Conservation (phyloP, 1,284 basidiomycete genomes). For the Phlebopus sp. region DNA sequence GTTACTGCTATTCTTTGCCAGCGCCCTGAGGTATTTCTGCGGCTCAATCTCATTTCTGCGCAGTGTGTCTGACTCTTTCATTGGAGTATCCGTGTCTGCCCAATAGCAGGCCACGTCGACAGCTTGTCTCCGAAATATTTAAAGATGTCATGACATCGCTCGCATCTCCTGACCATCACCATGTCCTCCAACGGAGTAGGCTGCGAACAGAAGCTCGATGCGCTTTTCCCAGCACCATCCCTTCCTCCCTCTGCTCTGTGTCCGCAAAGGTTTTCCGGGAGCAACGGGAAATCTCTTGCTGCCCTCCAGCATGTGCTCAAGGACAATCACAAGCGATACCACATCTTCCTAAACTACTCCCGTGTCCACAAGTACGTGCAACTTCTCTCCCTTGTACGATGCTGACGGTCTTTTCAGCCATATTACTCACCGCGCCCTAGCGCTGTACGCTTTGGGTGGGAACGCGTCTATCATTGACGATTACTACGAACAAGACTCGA, state of each 20-base stretch:
- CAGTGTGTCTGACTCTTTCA: too few relatives aligned
- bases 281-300: constrained; percentile 15
- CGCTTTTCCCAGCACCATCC: constrained; percentile 24
- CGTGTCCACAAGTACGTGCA: constrained; percentile 25
- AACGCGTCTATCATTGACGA: constrained; percentile 33
- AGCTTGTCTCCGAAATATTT: too few relatives aligned
- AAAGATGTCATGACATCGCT: too few relatives aligned
- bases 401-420: constrained; percentile 33
- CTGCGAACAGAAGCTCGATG: constrained; percentile 12
- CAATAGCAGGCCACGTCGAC: too few relatives aligned
- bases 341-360: constrained; percentile 25
- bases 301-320: constrained; percentile 25
- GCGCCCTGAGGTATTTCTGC: too few relatives aligned
- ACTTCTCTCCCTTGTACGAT: background rate
- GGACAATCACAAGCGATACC: constrained; percentile 27
- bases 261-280: constrained; percentile 28
- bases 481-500: constrained; percentile 35
- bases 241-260: constrained; percentile 24
- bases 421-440: constrained; percentile 41
- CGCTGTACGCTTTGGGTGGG: constrained; percentile 42
- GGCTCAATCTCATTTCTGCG: too few relatives aligned
- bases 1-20: too few relatives aligned
- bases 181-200: constrained; percentile 14
- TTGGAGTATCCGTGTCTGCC: too few relatives aligned
- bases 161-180: background rate